These are phyloP conservation scores for Henckelia pumila DNA, from an alignment of 257 asterid species.

Conservation along the genomic window DNA sequence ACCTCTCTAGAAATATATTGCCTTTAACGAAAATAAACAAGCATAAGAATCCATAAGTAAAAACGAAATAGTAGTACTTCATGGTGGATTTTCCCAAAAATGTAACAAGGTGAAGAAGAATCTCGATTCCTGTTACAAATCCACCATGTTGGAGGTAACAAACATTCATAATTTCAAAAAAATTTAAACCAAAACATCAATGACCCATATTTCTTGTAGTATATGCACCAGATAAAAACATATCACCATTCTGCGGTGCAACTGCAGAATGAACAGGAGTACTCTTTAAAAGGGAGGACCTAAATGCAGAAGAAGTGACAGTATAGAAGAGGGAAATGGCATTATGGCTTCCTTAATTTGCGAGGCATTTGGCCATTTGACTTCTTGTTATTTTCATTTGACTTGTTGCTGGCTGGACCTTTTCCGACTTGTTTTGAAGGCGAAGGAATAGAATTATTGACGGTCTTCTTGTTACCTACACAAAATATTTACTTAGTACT, in stretches of 20 bases:
- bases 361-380: conserved; percentile 30
- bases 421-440: conserved; percentile 35
- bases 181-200: not conserved
- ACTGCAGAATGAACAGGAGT: conserved; percentile 29
- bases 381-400: conserved; percentile 33
- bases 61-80: not conserved
- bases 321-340: not conserved
- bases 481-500: not conserved
- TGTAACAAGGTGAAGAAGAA: conserved; percentile 17
- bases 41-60: not conserved
- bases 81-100: conserved; percentile 28
- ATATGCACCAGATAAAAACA: not conserved
- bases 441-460: conserved; percentile 24
- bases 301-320: conserved; percentile 4
- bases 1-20: not conserved
- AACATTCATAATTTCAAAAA: not conserved
- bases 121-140: conserved; percentile 17
- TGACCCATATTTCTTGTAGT: not conserved
- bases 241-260: not conserved
- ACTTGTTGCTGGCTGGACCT: conserved; percentile 19
- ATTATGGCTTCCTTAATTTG: conserved; percentile 31
- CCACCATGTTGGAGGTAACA: conserved; percentile 7
- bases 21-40: not conserved
- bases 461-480: conserved; percentile 39
- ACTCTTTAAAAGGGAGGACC: conserved; percentile 23